Base-by-base conservation (phyloP, 345 rosid genomes). In the Lepidium aucheri region DNA sequence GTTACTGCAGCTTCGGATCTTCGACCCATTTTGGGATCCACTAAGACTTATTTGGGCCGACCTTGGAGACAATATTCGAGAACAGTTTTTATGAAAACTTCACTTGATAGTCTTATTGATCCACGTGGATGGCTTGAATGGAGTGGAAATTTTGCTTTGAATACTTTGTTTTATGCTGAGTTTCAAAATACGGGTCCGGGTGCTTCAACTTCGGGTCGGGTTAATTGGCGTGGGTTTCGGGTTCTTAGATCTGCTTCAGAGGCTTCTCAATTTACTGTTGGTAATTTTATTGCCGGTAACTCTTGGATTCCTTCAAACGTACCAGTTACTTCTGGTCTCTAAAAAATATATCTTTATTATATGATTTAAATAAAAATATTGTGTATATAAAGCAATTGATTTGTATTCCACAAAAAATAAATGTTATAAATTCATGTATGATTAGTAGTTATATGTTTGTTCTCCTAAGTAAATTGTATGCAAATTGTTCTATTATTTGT, bases 31-130 rank as follows among this genome's bases (percentile, higher is more conserved):
- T 73, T 75, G 7, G 78, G 83, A 61, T 80, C 91, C 4, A 80
- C 83, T 41, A 77, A 77, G 33, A 82, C 89, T 9, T 86, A 56
- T 67, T 58, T 86, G 13, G 91, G 89, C 2, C 44, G 88, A 41
- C 91, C 86, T 0, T 84, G 91, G 91, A 76, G 79, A 65, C 51
- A 74, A 18, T 86, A 84, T 20, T 86, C 88, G 0, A 66, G 88
- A 8, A 82, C 86, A 0, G 83, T 86, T 38, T 80, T 75, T 9
- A 73, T 86, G 61, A 65, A 74, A 44, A 82, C 79, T 14, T 86
- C 74, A 41, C 76, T 86, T 1, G 88, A 82, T 63, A 54, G 77
- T n/a, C 16, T 84, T 18, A 83, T 86, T 28, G 69, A 77, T 52
- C 71, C 89, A 6, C 75, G 79, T 0, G 86, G 86, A 2, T 86